phyloP scores from a whole-genome alignment of 2,329 filamentous ascomycete genomes.

The Ophiostoma angusticollis region DNA sequence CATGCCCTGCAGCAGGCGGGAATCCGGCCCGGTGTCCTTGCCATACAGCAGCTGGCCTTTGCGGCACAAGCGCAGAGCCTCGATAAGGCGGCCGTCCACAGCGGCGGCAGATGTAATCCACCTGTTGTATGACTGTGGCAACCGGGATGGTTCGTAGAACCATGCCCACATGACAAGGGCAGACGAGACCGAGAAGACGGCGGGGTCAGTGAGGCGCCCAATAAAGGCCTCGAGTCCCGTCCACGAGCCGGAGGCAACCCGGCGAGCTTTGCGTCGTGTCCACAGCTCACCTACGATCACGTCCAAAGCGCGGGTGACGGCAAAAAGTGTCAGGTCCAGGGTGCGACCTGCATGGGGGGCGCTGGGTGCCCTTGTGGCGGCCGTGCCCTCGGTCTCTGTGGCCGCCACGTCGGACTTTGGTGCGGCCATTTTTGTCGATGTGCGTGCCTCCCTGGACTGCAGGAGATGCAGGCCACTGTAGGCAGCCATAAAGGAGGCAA shows the following conservation, averaged over 20 bases:
- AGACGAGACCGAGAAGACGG: slow-evolving; percentile 58
- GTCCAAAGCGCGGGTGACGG: slow-evolving; percentile 58
- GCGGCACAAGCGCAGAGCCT: slow-evolving; percentile 56
- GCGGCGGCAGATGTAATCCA: slow-evolving; percentile 72
- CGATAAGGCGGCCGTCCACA: slow-evolving; percentile 61
- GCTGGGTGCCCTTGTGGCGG: too few species aligned
- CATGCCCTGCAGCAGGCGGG: slow-evolving; percentile 55
- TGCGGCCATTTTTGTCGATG: slow-evolving; percentile 27
- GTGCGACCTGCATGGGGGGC: slow-evolving; percentile 50
- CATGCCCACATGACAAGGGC: slow-evolving; percentile 80
- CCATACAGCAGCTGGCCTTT: slow-evolving; percentile 57
- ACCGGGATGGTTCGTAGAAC: slow-evolving; percentile 60
- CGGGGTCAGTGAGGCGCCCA: slow-evolving; percentile 45
- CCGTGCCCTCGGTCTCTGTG: neutral
- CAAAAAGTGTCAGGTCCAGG: slow-evolving; percentile 72
- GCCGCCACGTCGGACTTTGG: neutral
- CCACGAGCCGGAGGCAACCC: slow-evolving; percentile 33
- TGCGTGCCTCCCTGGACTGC: slow-evolving; percentile 38
- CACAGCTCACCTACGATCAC: slow-evolving; percentile 55
- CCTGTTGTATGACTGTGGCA: slow-evolving; percentile 63
- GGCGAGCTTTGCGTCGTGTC: slow-evolving; percentile 34
- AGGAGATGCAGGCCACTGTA: slow-evolving; percentile 45
- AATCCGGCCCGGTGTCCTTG: slow-evolving; percentile 52
- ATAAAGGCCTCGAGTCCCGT: slow-evolving; percentile 30
- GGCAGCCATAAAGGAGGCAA: slow-evolving; percentile 44